phyloP scores from a whole-genome alignment of 1,139 yeast species.

The Lodderomyces jiufengensis region DNA sequence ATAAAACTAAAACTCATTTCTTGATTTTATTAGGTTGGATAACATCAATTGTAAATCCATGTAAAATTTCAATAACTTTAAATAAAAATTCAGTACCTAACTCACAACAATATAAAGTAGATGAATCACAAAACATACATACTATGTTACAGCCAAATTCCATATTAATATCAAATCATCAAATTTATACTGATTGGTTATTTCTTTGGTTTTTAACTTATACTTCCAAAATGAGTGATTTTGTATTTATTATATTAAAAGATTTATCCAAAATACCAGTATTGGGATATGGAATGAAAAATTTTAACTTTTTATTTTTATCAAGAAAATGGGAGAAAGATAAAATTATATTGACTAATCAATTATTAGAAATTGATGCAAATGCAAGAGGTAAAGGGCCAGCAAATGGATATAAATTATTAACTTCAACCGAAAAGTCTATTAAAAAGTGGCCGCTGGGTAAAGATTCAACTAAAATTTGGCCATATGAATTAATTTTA shows the following conservation, averaged over 20 bases:
- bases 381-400: constrained; percentile 52
- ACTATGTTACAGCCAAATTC: constrained; percentile 47
- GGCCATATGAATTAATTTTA: constrained; percentile 58
- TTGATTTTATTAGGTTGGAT: constrained; percentile 44
- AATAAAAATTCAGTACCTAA: constrained; percentile 25
- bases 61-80: constrained; percentile 39
- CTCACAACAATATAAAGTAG: constrained; percentile 18
- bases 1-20: constrained; percentile 50
- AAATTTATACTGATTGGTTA: constrained; percentile 93
- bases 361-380: constrained; percentile 54
- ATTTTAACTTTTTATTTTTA: constrained; percentile 74
- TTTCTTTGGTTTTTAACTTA: constrained; percentile 86
- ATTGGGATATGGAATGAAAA: constrained; percentile 83
- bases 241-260: constrained; percentile 73
- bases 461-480: constrained; percentile 23
- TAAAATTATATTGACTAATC: constrained; percentile 53
- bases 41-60: constrained; percentile 40
- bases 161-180: constrained; percentile 79
- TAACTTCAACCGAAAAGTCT: constrained; percentile 21
- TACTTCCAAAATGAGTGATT: constrained; percentile 59
- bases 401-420: constrained; percentile 41
- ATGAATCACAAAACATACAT: constrained; percentile 24
- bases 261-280: constrained; percentile 73
- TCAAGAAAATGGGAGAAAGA: constrained; percentile 84
- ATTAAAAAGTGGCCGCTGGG: constrained; percentile 39